Evolutionary conservation across 768 basidiomycete species (phyloP).

Genomic region (Naematelia aurantialba): DNA sequence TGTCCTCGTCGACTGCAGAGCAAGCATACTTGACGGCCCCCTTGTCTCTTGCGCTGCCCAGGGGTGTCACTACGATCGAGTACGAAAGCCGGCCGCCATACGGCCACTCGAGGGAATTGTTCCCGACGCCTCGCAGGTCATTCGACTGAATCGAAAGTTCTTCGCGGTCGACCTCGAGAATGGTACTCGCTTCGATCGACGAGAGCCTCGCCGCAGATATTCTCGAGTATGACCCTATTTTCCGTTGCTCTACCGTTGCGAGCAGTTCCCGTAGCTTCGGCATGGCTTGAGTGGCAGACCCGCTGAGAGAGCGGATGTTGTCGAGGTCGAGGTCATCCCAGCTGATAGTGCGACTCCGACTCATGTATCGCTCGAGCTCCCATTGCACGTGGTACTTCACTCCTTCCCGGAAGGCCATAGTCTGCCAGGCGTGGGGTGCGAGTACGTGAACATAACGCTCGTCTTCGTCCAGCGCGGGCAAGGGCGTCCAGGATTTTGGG

Average conservation of each 20-base stretch:
- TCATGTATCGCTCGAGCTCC: slow-evolving; percentile 22
- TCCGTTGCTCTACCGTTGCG: background rate
- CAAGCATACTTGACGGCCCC: no score
- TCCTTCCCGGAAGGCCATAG: slow-evolving; percentile 1
- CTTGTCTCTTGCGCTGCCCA: background rate
- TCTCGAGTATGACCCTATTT: background rate
- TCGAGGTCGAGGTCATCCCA: slow-evolving; percentile 21
- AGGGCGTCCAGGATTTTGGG: background rate
- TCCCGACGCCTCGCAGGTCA: slow-evolving; percentile 16
- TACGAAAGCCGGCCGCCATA: slow-evolving; percentile 32
- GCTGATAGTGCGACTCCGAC: background rate
- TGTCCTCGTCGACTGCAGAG: background rate
- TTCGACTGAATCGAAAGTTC: slow-evolving; percentile 18
- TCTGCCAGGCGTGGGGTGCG: background rate
- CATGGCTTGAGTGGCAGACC: slow-evolving; percentile 1
- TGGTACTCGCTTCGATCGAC: background rate
- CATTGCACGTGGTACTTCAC: slow-evolving; percentile 33
- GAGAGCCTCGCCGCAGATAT: background rate
- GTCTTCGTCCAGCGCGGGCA: background rate
- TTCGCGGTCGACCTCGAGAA: slow-evolving; percentile 25
- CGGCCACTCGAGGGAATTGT: slow-evolving; percentile 18
- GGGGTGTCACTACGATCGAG: slow-evolving; percentile 15
- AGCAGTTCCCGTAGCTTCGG: slow-evolving; percentile 7
- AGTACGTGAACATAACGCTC: background rate
- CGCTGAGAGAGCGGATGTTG: slow-evolving; percentile 15